phyloP scores from a whole-genome alignment of 2,329 filamentous ascomycete species.

The Metarhizium guizhouense region DNA sequence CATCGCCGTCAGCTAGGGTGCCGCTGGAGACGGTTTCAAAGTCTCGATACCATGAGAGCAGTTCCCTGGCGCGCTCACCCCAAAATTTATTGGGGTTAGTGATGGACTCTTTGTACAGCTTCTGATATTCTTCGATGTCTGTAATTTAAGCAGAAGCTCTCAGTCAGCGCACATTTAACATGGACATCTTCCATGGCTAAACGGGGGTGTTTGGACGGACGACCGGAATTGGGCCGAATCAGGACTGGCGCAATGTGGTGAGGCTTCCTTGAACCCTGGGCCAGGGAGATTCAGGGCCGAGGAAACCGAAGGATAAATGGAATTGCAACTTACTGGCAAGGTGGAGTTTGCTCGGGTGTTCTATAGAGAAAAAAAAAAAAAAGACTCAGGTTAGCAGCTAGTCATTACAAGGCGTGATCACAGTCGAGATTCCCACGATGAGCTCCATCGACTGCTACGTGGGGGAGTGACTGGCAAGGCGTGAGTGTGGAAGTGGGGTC shows the following conservation, averaged over 20 bases:
- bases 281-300: not conserved
- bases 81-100: constrained; percentile 84
- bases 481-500: not conserved
- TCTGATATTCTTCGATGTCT: constrained; percentile 60
- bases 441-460: not conserved
- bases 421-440: not conserved
- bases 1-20: constrained; percentile 69
- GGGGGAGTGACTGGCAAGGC: not conserved
- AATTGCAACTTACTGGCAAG: constrained; percentile 43
- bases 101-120: constrained; percentile 75
- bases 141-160: not conserved
- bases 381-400: not conserved
- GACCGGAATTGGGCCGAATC: constrained; percentile 4
- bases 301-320: not conserved
- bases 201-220: not conserved
- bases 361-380: constrained; percentile 31
- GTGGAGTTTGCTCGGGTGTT: constrained; percentile 63
- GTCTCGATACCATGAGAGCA: constrained; percentile 82
- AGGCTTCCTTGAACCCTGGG: not conserved
- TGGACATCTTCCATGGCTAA: not conserved
- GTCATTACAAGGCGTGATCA: not conserved
- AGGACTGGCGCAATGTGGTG: not conserved
- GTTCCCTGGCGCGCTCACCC: constrained; percentile 75
- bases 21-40: constrained; percentile 85
- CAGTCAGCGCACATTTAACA: not conserved